Evolutionary conservation across 768 basidiomycete genomes (phyloP).

Genomic region (Mycena kentingensis): DNA sequence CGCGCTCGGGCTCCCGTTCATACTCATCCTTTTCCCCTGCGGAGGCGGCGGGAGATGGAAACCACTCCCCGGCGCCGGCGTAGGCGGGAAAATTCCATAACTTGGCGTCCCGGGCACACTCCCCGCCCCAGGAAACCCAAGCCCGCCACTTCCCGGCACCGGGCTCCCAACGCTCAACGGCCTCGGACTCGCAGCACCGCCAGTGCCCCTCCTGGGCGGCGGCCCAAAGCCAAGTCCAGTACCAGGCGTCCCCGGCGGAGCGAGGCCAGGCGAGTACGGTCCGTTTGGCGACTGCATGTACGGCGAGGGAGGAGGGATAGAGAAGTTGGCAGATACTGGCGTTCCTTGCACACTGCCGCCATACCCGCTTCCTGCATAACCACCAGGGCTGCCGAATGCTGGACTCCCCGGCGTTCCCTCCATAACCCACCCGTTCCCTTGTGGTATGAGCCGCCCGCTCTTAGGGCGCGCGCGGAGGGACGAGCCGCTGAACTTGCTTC

Average conservation of each 20-base stretch:
- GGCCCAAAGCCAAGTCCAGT: background rate
- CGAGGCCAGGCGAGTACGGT: constrained; percentile 7
- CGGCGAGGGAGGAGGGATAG: constrained; percentile 4
- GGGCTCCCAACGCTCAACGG: constrained; percentile 6
- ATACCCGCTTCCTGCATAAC: constrained; percentile 7
- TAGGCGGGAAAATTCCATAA: constrained; percentile 38
- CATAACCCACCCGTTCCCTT: constrained; percentile 61
- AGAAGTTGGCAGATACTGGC: constrained; percentile 11
- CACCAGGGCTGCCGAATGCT: no score
- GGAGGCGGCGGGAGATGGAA: background rate
- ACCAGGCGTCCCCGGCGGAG: constrained; percentile 25
- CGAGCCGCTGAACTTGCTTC: constrained; percentile 69
- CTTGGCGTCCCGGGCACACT: constrained; percentile 13
- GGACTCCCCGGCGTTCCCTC: constrained; percentile 43
- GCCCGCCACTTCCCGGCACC: no score
- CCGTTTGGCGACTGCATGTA: background rate
- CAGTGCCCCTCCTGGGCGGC: constrained; percentile 3
- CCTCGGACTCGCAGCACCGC: constrained; percentile 5
- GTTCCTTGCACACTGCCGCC: constrained; percentile 9
- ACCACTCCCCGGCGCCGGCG: constrained; percentile 29
- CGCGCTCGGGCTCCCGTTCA: background rate
- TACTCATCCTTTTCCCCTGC: constrained; percentile 12
- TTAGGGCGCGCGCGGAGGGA: constrained; percentile 60
- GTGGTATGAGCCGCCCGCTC: constrained; percentile 49
- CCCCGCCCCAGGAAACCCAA: constrained; percentile 13